Base-by-base conservation (phyloP, 768 basidiomycete genomes). In the Termitomyces sp. region DNA sequence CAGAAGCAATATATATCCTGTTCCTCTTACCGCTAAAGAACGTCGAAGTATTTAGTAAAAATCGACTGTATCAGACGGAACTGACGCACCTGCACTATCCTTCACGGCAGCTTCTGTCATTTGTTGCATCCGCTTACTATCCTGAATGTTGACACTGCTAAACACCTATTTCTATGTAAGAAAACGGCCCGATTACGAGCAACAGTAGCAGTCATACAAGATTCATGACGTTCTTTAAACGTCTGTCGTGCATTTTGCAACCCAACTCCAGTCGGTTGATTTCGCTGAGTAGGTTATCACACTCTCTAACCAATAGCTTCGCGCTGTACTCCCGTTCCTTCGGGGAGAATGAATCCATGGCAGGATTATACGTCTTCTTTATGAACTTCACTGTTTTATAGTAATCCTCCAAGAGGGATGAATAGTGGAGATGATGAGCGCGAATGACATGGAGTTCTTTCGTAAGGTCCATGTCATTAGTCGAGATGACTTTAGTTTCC, bases 91-190 rank as follows among this genome's bases (percentile, higher is more conserved):
- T 63, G 75, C 76, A 63, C 79, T 79, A 59, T 81, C 79, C 41
- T 73, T 72, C 31, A 80, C 74, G 24, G 79, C 75, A 26, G 78
- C 78, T 57, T 78, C 77, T 1, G 84, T 84, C 68, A 86, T 73
- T 26, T 73, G 57, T 52, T 77, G 69, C 80, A 82, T 84, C 18
- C 74, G 72, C 55, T 60, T 73, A 65, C 79, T 83, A 59, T 86
- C 85, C 1, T 70, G 70, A 49, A 85, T 81, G 59, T 83, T 85
- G 26, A 85, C 81, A 43, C 70, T 79, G 46, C 80, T 80, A 63
- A 86, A 86, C 9, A 81, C 83, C 84, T 85, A 51, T 9, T 39
- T 31, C 3, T 24, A 16, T 24, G 18, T 53, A n/a, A 58, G 26
- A 41, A 42, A 8, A 29, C 9, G 57, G 22, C 16, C 3, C 46